Base-by-base conservation (phyloP, 495 filamentous ascomycete species). In the Wilcoxina mikolae region DNA sequence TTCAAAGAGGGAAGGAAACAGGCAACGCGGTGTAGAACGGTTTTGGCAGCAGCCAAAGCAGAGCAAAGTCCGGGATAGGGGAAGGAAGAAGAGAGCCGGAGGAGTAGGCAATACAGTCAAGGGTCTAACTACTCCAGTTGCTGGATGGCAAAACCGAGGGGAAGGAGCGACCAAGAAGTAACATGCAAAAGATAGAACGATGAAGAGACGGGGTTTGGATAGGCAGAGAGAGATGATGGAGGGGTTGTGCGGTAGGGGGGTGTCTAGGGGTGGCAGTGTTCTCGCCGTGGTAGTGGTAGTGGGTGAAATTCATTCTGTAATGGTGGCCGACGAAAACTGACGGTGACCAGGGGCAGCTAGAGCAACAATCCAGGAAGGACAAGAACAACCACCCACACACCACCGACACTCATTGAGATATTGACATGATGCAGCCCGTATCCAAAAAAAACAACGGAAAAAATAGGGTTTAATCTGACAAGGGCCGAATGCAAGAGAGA, bases 321-420 rank as follows among this genome's bases (percentile, higher is more conserved):
- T 7, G 31, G 31, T 35, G 31, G 31, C 26, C 26, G 18, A 49
- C 26, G 45, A 49, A 49, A 49, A 26, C 23, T 23, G 22, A 26
- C 31, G 50, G 51, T 51, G 39, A 54, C 47, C 51, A 41, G 55
- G 54, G 56, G 51, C 56, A 33, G 38, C 50, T 38, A 41, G 44
- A 15, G 44, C 58, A 46, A 48, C 17, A 29, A 54, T 52, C 51
- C 42, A 44, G 55, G 43, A 51, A 24, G 38, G 56, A 59, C 56
- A 35, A 28, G 42, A 55, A 15, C 31, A 35, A 7, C 31, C 7
- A 35, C 15, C 31, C 7, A 35, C 15, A 15, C 31, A 35, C 31
- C 31, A 35, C 31, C 31, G 7, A 35, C 31, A 15, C 31, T 7
- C 31, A 35, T 35, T 15, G 31, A 35, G 15, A 7, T 35, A 35